phyloP scores from a whole-genome alignment of 306 rosid species.

The Rosa chinensis region DNA sequence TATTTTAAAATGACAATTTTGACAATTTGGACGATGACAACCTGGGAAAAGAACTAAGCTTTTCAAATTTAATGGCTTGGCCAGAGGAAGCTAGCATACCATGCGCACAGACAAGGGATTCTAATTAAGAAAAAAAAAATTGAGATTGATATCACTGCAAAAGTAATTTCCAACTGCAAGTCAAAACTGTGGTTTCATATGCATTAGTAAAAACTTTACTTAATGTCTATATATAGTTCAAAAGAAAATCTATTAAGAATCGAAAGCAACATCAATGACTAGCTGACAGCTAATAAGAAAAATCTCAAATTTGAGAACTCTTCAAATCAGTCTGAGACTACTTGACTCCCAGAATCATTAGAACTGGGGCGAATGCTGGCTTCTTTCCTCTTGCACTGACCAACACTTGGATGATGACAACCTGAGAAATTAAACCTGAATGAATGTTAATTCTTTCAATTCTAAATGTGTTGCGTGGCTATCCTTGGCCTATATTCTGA shows the following conservation, averaged over 20 bases:
- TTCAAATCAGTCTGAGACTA: slow-evolving; percentile 50
- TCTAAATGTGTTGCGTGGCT: neutral
- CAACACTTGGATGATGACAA: slow-evolving; percentile 37
- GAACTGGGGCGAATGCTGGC: slow-evolving; percentile 28
- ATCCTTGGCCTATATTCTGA: neutral
- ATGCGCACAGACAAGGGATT: no score
- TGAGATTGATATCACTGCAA: no score
- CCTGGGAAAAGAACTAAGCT: no score
- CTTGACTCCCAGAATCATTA: slow-evolving; percentile 58
- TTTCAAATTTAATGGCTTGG: no score
- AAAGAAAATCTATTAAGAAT: neutral
- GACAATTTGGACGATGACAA: no score
- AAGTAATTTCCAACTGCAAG: neutral
- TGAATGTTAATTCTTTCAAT: neutral
- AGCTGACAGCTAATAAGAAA: neutral
- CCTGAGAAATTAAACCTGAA: slow-evolving; percentile 31
- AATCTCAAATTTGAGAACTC: neutral
- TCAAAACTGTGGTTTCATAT: neutral
- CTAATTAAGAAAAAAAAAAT: no score
- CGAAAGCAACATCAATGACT: neutral
- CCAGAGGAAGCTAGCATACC: no score
- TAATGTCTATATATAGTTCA: neutral
- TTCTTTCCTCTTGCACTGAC: slow-evolving; percentile 43
- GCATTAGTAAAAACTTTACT: neutral
- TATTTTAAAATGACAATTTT: no score